Conservation (phyloP, 2,329 filamentous ascomycete genomes). For the Shiraia sp. region DNA sequence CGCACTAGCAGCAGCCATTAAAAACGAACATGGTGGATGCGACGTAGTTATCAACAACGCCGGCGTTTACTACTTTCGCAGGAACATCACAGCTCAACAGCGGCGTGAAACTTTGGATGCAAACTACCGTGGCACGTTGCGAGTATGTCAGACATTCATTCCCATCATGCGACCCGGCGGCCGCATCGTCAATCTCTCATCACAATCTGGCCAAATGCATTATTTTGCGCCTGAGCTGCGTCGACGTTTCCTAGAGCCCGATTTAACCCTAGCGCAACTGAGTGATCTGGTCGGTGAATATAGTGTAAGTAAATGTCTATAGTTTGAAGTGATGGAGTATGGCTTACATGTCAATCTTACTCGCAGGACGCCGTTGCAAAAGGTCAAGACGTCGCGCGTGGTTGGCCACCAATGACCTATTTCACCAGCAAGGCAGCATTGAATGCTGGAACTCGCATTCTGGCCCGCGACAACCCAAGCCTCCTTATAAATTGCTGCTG, state of each 20-base stretch:
- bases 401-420: background rate
- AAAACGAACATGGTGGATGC: background rate
- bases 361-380: no score
- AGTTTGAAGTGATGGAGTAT: no score
- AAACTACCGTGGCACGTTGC: constrained; percentile 13
- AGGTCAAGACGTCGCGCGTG: background rate
- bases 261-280: background rate
- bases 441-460: constrained; percentile 3
- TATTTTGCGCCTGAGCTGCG: constrained; percentile 2
- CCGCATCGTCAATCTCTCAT: constrained; percentile 14
- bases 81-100: constrained; percentile 7
- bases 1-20: constrained; percentile 2
- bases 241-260: background rate
- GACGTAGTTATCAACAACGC: constrained; percentile 19
- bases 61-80: constrained; percentile 13
- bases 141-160: constrained; percentile 11
- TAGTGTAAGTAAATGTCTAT: no score
- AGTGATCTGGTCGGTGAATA: no score
- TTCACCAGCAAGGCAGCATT: constrained; percentile 2
- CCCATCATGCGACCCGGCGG: constrained; percentile 1
- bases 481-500: constrained; percentile 18
- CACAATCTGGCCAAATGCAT: constrained; percentile 4
- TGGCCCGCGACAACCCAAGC: background rate
- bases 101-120: constrained; percentile 2
- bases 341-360: no score